Conservation (phyloP, 2,329 filamentous ascomycete species). For the Beauveria bassiana region DNA sequence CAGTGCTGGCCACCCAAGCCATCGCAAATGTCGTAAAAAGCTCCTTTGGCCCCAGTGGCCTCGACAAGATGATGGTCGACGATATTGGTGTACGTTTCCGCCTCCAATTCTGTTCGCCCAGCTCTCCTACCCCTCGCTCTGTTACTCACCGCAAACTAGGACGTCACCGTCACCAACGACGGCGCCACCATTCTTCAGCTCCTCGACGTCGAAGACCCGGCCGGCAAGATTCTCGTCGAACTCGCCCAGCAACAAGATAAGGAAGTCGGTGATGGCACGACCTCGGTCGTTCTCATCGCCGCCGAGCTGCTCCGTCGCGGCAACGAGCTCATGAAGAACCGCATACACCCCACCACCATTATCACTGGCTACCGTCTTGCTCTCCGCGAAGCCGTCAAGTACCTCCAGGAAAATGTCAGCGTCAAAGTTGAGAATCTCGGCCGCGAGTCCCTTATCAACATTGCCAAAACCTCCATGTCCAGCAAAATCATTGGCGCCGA, state of each 20-base stretch:
- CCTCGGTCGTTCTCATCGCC: constrained; percentile 94
- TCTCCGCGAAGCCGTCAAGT: constrained; percentile 91
- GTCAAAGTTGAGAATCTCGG: constrained; percentile 90
- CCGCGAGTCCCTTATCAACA: constrained; percentile 83
- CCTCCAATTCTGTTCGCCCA: background rate
- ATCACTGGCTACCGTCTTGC: constrained; percentile 97
- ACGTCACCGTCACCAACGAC: constrained; percentile 98
- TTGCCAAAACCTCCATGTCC: constrained; percentile 98
- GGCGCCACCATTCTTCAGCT: constrained; percentile 93
- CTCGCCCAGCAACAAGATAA: constrained; percentile 98
- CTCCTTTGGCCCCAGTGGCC: constrained; percentile 91
- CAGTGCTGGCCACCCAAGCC: constrained; percentile 88
- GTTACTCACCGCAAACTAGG: constrained; percentile 39
- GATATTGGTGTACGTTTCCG: constrained; percentile 73
- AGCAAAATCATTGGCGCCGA: constrained; percentile 97
- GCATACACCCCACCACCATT: constrained; percentile 98
- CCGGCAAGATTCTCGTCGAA: constrained; percentile 96
- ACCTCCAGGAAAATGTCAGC: constrained; percentile 97
- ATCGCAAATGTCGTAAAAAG: constrained; percentile 99
- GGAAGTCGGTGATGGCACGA: constrained; percentile 97
- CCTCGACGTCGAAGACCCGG: constrained; percentile 94
- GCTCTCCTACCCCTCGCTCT: constrained; percentile 9
- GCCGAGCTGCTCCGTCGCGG: constrained; percentile 87
- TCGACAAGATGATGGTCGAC: constrained; percentile 99
- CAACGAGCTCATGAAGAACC: constrained; percentile 99